phyloP scores from a whole-genome alignment of 768 basidiomycete genomes.

The Tulasnella sp. region DNA sequence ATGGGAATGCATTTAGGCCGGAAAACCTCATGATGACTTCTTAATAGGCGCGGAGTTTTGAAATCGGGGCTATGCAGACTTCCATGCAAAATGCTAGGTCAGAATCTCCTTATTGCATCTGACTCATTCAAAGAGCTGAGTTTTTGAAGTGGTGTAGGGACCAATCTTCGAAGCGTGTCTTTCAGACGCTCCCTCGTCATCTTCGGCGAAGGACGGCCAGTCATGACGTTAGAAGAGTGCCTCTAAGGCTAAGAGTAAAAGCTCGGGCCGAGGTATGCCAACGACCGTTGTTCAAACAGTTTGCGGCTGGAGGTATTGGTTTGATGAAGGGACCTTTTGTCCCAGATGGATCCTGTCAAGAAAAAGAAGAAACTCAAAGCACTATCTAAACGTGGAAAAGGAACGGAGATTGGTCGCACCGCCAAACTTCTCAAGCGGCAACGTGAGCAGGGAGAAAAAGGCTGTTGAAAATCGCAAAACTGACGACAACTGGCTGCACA shows the following conservation, averaged over 20 bases:
- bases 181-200: slow-evolving; percentile 89
- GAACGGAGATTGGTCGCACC: slow-evolving; percentile 45
- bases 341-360: slow-evolving; percentile 45
- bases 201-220: slow-evolving; percentile 87
- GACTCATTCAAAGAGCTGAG: not conserved
- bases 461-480: not conserved
- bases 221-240: slow-evolving; percentile 87
- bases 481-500: no score
- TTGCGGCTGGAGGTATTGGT: not conserved
- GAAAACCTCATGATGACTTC: not conserved
- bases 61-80: slow-evolving; percentile 81
- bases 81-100: slow-evolving; percentile 76
- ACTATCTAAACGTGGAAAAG: slow-evolving; percentile 55
- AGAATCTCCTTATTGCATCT: slow-evolving; percentile 12
- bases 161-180: slow-evolving; percentile 67
- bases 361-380: slow-evolving; percentile 30
- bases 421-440: slow-evolving; percentile 61
- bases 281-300: not conserved
- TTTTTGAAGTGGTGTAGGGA: slow-evolving; percentile 33
- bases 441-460: slow-evolving; percentile 36
- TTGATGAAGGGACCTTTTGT: not conserved
- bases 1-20: not conserved
- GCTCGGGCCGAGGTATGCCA: slow-evolving; percentile 66
- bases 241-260: slow-evolving; percentile 67
- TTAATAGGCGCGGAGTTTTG: slow-evolving; percentile 67